A percentile compares a stretch with the other conserved stretches of the same genome.
Evolutionary conservation across 805 yeast species (phyloP).

Genomic region (Metschnikowia koreensis): DNA sequence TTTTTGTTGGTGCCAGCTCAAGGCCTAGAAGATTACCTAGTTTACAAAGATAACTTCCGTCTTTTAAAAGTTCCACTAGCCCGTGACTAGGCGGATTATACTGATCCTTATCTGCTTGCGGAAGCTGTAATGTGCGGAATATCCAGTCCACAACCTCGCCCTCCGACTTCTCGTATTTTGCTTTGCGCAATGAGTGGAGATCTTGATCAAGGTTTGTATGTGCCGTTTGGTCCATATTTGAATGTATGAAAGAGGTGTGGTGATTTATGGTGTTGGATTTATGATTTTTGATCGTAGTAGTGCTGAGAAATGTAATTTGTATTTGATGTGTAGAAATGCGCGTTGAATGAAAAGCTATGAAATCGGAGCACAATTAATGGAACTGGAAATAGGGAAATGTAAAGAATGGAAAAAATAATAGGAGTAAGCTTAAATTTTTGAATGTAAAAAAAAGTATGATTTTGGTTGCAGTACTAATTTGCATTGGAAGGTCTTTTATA

Average conservation of each 20-base stretch:
- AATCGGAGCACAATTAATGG: too few relatives aligned
- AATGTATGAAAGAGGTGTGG: too few relatives aligned
- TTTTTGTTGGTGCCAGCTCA: constrained; percentile 34
- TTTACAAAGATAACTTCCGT: constrained; percentile 48
- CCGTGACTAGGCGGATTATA: constrained; percentile 27
- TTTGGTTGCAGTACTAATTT: too few relatives aligned
- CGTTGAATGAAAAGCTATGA: not conserved
- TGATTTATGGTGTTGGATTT: constrained; percentile 2
- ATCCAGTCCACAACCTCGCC: constrained; percentile 57
- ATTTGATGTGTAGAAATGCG: not conserved
- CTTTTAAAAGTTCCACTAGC: constrained; percentile 55
- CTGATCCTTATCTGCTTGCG: constrained; percentile 10
- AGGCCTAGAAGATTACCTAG: constrained; percentile 29
- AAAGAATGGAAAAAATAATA: not conserved
- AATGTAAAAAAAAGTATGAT: too few relatives aligned
- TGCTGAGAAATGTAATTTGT: not conserved
- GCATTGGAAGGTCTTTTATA: too few relatives aligned
- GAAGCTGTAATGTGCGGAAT: constrained; percentile 27
- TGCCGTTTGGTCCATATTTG: constrained; percentile 17
- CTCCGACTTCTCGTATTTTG: constrained; percentile 47
- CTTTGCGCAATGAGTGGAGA: constrained; percentile 46
- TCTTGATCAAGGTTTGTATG: constrained; percentile 64
- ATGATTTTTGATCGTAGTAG: not conserved
- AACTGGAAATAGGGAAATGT: not conserved
- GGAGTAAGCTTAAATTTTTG: too few relatives aligned